A percentile compares a stretch with the other conserved stretches of the same genome.
Conservation (phyloP, 306 rosid genomes). For the Nissolia schottii region DNA sequence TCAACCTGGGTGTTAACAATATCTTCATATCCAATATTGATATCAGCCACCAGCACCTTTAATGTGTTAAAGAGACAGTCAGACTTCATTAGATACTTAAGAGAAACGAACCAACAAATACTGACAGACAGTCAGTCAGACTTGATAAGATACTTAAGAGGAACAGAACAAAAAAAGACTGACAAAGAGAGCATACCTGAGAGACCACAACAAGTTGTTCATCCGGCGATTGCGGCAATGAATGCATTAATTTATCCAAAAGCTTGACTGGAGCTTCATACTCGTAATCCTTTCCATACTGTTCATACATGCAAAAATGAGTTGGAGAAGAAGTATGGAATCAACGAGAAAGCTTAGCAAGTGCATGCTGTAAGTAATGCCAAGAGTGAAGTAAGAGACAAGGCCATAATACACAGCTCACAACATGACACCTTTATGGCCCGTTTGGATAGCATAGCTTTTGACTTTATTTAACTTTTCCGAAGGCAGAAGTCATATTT, state of each 20-base stretch:
- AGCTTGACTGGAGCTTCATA: constrained; percentile 95
- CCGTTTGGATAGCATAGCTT: no score
- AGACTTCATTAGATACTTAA: not conserved
- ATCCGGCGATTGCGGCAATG: constrained; percentile 76
- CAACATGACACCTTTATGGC: not conserved
- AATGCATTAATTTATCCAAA: constrained; percentile 82
- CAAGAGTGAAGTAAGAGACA: not conserved
- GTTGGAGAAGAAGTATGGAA: constrained; percentile 8
- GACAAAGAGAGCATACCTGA: constrained; percentile 55
- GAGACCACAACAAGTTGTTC: constrained; percentile 94
- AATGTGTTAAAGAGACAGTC: constrained; percentile 27
- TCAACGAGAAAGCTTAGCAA: constrained; percentile 16
- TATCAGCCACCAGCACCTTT: constrained; percentile 93
- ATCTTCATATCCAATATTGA: constrained; percentile 94
- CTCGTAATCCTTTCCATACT: constrained; percentile 95
- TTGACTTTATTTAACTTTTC: no score
- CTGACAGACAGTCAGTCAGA: constrained; percentile 12
- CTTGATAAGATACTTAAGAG: not conserved
- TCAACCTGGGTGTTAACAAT: constrained; percentile 85
- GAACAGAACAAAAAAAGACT: not conserved
- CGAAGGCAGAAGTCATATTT: no score
- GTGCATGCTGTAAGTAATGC: constrained; percentile 1
- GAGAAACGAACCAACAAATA: not conserved
- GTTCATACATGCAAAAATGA: constrained; percentile 22
- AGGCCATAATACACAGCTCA: not conserved